Base-by-base conservation (phyloP, 1,284 basidiomycete genomes). In the Fomitiporia mediterranea region DNA sequence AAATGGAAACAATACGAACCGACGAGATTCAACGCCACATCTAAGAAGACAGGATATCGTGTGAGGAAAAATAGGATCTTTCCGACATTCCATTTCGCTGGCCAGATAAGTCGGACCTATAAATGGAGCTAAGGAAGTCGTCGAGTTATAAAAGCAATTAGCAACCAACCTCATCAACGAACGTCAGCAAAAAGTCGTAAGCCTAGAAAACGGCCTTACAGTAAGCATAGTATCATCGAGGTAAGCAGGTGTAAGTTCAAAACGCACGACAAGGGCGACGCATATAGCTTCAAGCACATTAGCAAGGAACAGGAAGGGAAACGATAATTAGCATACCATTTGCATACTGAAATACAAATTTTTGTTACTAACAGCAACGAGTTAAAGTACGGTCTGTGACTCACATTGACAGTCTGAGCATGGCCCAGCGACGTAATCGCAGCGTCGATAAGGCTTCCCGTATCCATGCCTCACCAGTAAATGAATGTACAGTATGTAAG, bases 41-140 rank as follows among this genome's bases (percentile, higher is more conserved):
- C 51, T 3, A 32, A 32, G 27, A 58, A 58, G 4, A 39, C 51
- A 4, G 37, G n/a, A 30, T 58, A 58, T 8, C 56, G 56, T 21
- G 44, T 53, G 19, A 53, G 25, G 27, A 58, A 49, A 30, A 38
- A 58, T 28, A 53, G n/a, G 13, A 53, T 17, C 30, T 58, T 58
- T 49, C 53, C 38, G 27, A 17, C 47, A 17, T 39, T 49, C 53
- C 53, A 55, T 48, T 55, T 55, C 35, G 43, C 35, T 21, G 34
- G 44, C 53, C 53, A 55, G 21, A 55, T 49, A 32, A 55, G 53
- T 38, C 53, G 53, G 17, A 55, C 37, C 53, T 55, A n/a, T 35
- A 21, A 15, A 13, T 43, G 8, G 4, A 27, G 2, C 15, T 7
- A 9, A 9, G 8, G 4, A 4, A 30, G 8, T 2, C 15, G 7